Percentiles rank a stretch among this genome's conserved stretches.
Evolutionary conservation across 805 yeast species (phyloP).

Genomic region (Candida broadrunensis): DNA sequence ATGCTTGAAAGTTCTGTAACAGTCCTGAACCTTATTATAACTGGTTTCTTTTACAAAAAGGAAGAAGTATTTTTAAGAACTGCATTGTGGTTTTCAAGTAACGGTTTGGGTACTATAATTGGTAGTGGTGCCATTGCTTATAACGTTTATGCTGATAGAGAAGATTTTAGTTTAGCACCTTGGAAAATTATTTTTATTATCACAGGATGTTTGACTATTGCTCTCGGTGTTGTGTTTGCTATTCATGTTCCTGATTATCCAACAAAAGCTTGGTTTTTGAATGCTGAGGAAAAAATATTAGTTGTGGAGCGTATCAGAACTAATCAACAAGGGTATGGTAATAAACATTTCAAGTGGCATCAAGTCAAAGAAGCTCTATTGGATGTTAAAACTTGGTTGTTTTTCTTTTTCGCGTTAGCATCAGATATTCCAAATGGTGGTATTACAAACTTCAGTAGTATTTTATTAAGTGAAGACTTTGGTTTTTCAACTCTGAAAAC

Average conservation of each 20-base stretch:
- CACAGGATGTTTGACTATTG: constrained; percentile 56
- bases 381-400: constrained; percentile 34
- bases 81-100: constrained; percentile 33
- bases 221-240: constrained; percentile 45
- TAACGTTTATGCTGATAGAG: constrained; percentile 41
- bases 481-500: constrained; percentile 28
- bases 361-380: constrained; percentile 36
- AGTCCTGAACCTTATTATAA: constrained; percentile 37
- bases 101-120: constrained; percentile 32
- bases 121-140: constrained; percentile 51
- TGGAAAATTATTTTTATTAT: constrained; percentile 64
- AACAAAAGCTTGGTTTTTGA: constrained; percentile 36
- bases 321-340: constrained; percentile 44
- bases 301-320: constrained; percentile 29
- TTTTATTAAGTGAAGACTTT: constrained; percentile 23
- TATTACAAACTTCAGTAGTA: constrained; percentile 32
- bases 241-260: constrained; percentile 43
- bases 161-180: constrained; percentile 40
- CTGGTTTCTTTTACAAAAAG: constrained; percentile 31
- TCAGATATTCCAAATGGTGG: constrained; percentile 38
- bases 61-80: constrained; percentile 35
- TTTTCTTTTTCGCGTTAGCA: constrained; percentile 22
- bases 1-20: constrained; percentile 39
- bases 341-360: constrained; percentile 30
- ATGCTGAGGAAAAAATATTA: constrained; percentile 27